A percentile compares a stretch with the other conserved stretches of the same genome.
These are phyloP conservation scores for Diospyros lotus DNA, from an alignment of 148 eudicot genomes.

Conservation along the genomic window DNA sequence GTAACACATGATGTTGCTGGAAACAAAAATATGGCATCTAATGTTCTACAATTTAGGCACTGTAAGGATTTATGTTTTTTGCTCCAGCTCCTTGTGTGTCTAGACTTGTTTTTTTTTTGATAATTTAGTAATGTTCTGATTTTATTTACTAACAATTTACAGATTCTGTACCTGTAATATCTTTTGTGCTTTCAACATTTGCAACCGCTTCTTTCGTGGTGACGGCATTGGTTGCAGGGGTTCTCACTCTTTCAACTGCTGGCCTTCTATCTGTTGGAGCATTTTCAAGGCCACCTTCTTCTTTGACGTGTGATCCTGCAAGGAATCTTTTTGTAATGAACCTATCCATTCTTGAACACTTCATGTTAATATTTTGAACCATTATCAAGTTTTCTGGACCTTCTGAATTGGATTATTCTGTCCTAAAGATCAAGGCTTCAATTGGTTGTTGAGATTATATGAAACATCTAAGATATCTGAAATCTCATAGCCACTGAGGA, in stretches of 20 bases:
- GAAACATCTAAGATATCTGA: too few species aligned
- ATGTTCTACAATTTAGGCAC: conserved; percentile 68
- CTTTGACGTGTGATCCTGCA: conserved; percentile 61
- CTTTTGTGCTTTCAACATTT: conserved; percentile 44
- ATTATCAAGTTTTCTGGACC: not conserved
- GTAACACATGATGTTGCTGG: conserved; percentile 86
- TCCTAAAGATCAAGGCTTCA: not conserved
- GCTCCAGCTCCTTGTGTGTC: not conserved
- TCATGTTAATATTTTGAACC: not conserved
- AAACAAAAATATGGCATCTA: conserved; percentile 71
- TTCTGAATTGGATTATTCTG: not conserved
- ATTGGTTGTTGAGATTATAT: not conserved
- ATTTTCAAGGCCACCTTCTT: conserved; percentile 47
- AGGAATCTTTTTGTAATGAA: conserved; percentile 75
- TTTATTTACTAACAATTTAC: conserved; percentile 17
- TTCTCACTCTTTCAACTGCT: conserved; percentile 75
- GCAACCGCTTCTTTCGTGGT: conserved; percentile 65
- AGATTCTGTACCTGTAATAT: conserved; percentile 71
- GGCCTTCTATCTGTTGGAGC: conserved; percentile 65
- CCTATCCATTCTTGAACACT: conserved; percentile 7
- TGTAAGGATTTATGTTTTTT: conserved; percentile 47
- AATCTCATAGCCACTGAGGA: not conserved
- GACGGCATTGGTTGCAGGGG: conserved; percentile 58
- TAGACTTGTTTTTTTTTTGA: not conserved
- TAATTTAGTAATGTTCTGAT: not conserved